Percentiles rank a stretch among this genome's conserved stretches.
These are phyloP conservation scores for Prunus armeniaca DNA, from an alignment of 306 rosid genomes.

Conservation along the genomic window DNA sequence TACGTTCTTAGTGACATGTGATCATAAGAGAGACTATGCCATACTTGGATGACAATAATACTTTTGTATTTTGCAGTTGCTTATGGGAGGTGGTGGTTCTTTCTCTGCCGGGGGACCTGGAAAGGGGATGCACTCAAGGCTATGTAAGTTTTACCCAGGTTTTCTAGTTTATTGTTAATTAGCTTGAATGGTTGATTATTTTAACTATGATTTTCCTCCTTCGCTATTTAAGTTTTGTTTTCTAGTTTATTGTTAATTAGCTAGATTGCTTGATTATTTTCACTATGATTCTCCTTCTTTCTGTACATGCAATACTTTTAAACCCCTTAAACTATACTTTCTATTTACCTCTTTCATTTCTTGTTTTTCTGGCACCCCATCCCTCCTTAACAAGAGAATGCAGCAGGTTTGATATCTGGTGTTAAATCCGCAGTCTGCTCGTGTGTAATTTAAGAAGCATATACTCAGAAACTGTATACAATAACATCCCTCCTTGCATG, in stretches of 20 bases:
- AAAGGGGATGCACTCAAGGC: conserved; percentile 97
- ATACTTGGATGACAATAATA: conserved; percentile 1
- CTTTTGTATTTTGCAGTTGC: conserved; percentile 54
- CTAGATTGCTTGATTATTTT: conserved; percentile 1
- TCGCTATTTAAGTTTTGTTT: conserved; percentile 59
- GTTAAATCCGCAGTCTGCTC: background rate
- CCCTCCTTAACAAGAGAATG: background rate
- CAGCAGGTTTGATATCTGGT: background rate
- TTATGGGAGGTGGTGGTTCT: conserved; percentile 97
- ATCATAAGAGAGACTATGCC: background rate
- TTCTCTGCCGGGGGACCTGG: conserved; percentile 98
- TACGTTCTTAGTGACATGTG: background rate
- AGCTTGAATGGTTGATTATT: conserved; percentile 4
- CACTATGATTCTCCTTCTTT: background rate
- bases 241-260: conserved; percentile 13
- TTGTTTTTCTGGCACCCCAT: background rate
- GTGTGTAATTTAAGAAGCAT: too few relatives aligned
- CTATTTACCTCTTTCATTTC: background rate
- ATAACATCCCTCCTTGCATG: too few relatives aligned
- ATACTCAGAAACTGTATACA: too few relatives aligned
- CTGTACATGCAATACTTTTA: background rate
- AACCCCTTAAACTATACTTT: background rate
- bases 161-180: conserved; percentile 14
- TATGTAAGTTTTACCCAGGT: conserved; percentile 55
- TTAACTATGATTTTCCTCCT: background rate